Evolutionary conservation across 2,329 filamentous ascomycete genomes (phyloP), one percentile per base, ranked within the genome.

Genomic region (Colletotrichum chlorophyti): DNA sequence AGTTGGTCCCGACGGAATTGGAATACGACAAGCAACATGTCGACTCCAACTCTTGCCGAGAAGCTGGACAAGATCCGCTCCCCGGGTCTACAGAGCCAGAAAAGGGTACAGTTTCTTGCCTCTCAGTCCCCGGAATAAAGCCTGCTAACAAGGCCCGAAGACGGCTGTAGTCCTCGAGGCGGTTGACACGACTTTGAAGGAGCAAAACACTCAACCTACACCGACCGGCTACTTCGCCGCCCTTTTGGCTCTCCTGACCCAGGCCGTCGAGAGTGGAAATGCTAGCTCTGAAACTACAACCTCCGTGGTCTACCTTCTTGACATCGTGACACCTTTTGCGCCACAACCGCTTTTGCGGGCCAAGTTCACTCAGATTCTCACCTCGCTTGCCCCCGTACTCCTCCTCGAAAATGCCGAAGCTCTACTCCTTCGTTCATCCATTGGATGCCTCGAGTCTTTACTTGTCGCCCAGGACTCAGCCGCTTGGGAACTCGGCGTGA

Each of bases 31-130:
- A 59, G 61, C 58, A 73, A 69, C 60, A 84, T 84, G 82, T 74
- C 77, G 67, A 76, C 77, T 64, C 70, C 77, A 67, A 78, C 81
- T 64, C 70, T 98, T 70, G 87, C 90, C 74, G 94, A 97, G 81
- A 96, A 93, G 82, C 86, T 99, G 73, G 91, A 94, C 79, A 97
- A 96, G 85, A 97, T 98, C 75, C 91, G 95, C 77, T 95, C 91
- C 72, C 95, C 95, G 54, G 97, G 96, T 76, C 86, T 97, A 69
- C 91, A 98, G 76, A 97, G 91, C 74, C 93, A 97, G 78, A 88
- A 96, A 75, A 92, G 93, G 84, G 93, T 95, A 79, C 66, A 14
- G 21, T 42, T 63, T 41, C 38, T 52, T 60, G 35, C 45, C 35
- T 61, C 37, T 40, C 35, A 12, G 40, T 61, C 47, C 10, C 37